Conservation (phyloP, 345 rosid species). For the Syzygium oleosum region DNA sequence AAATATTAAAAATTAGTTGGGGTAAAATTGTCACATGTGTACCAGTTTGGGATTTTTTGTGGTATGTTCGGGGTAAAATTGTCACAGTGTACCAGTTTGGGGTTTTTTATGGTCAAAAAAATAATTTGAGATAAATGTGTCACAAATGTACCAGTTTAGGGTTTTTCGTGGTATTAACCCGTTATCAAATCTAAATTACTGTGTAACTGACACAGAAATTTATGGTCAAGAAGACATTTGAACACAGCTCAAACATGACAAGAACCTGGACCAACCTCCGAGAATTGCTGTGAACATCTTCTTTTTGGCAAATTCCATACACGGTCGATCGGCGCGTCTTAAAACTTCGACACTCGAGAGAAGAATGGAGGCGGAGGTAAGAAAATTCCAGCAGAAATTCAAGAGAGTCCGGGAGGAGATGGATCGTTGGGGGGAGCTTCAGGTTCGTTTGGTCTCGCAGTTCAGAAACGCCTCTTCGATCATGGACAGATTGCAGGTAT, state of each 20-base stretch:
- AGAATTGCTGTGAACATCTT: background rate
- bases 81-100: too few species aligned
- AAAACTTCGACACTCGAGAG: background rate
- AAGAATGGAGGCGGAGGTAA: constrained; percentile 56
- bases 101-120: too few species aligned
- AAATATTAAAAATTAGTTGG: too few species aligned
- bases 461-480: constrained; percentile 61
- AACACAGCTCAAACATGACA: background rate
- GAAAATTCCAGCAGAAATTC: constrained; percentile 62
- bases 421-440: constrained; percentile 64
- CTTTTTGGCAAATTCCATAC: background rate
- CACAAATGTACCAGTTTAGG: too few species aligned
- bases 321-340: background rate
- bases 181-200: too few species aligned
- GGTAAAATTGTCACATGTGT: too few species aligned
- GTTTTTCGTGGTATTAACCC: too few species aligned
- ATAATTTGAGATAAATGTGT: too few species aligned
- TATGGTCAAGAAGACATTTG: background rate
- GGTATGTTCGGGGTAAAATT: too few species aligned
- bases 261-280: background rate
- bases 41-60: too few species aligned
- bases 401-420: constrained; percentile 51
- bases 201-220: too few species aligned
- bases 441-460: constrained; percentile 46
- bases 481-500: constrained; percentile 57